Conservation (phyloP, 2,329 filamentous ascomycete species). For the Nemania sp. region DNA sequence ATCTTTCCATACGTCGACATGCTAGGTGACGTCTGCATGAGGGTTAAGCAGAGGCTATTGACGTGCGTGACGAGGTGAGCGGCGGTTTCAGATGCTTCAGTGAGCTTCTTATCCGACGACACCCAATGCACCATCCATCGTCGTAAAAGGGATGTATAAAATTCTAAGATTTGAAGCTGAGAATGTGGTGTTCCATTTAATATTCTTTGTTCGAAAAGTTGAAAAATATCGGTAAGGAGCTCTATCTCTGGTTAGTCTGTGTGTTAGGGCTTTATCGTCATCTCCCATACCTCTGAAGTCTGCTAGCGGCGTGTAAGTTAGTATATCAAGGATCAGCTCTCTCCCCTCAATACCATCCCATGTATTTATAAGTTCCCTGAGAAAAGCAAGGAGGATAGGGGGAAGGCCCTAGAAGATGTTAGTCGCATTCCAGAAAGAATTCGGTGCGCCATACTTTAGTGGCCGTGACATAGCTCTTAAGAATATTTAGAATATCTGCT, state of each 20-base stretch:
- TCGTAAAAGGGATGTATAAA: conserved; percentile 75
- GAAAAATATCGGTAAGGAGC: conserved; percentile 61
- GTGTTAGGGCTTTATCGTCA: conserved; percentile 2
- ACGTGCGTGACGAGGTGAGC: conserved; percentile 61
- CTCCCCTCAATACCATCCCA: conserved; percentile 73
- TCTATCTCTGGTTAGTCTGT: conserved; percentile 57
- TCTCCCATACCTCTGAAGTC: conserved; percentile 65
- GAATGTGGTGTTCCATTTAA: conserved; percentile 63
- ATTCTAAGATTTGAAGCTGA: conserved; percentile 70
- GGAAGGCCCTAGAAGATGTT: conserved; percentile 56
- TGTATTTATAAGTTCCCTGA: conserved; percentile 63
- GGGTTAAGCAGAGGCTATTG: conserved; percentile 68
- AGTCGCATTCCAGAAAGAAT: conserved; percentile 22
- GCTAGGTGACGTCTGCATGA: conserved; percentile 65
- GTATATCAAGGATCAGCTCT: conserved; percentile 67
- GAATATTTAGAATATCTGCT: conserved; percentile 65
- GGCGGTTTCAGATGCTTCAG: conserved; percentile 55
- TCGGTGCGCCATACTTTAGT: conserved; percentile 62
- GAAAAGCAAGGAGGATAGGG: conserved; percentile 62
- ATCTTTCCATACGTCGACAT: conserved; percentile 65
- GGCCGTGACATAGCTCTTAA: conserved; percentile 67
- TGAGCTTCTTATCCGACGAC: conserved; percentile 53
- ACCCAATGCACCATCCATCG: conserved; percentile 66
- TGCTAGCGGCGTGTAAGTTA: conserved; percentile 66
- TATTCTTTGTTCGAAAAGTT: conserved; percentile 63